Conservation (phyloP, 2,329 filamentous ascomycete genomes). For the Tolypocladium ophioglossoides region DNA sequence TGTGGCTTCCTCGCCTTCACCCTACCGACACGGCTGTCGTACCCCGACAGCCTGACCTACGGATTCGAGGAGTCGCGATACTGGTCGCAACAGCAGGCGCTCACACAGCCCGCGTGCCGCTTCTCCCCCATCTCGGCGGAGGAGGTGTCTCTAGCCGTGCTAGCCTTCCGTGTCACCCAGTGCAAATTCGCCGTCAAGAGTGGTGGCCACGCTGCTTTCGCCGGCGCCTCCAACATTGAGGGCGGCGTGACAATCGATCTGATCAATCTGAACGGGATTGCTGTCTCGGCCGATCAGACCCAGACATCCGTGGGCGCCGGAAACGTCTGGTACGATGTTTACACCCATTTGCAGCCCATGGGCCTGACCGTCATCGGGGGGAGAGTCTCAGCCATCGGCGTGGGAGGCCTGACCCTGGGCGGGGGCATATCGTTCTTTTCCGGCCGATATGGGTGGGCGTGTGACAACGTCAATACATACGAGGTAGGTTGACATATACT, state of each 20-base stretch:
- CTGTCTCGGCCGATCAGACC: constrained; percentile 6
- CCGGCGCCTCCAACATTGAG: constrained; percentile 15
- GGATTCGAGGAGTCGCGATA: constrained; percentile 9
- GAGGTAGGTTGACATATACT: constrained; percentile 1
- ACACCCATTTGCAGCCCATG: constrained; percentile 6
- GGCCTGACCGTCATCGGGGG: constrained; percentile 13
- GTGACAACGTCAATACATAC: constrained; percentile 11
- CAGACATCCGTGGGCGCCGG: constrained; percentile 9
- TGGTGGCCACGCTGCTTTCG: constrained; percentile 21
- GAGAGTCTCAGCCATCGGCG: constrained; percentile 11
- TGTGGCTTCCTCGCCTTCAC: constrained; percentile 11
- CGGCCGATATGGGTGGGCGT: constrained; percentile 10
- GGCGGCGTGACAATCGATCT: constrained; percentile 18
- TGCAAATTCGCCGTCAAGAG: constrained; percentile 22
- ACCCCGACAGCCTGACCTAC: constrained; percentile 8
- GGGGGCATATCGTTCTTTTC: constrained; percentile 14
- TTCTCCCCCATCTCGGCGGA: constrained; percentile 12
- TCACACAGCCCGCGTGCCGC: constrained; percentile 10
- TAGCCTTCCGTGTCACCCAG: constrained; percentile 12
- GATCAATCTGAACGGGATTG: constrained; percentile 11
- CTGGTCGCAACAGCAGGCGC: constrained; percentile 14
- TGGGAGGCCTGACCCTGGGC: constrained; percentile 14
- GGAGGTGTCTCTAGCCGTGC: constrained; percentile 16
- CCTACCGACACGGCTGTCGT: constrained; percentile 6
- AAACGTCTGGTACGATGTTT: constrained; percentile 11